Conservation (phyloP, 306 rosid genomes). For the Pterocarpus macrocarpus region DNA sequence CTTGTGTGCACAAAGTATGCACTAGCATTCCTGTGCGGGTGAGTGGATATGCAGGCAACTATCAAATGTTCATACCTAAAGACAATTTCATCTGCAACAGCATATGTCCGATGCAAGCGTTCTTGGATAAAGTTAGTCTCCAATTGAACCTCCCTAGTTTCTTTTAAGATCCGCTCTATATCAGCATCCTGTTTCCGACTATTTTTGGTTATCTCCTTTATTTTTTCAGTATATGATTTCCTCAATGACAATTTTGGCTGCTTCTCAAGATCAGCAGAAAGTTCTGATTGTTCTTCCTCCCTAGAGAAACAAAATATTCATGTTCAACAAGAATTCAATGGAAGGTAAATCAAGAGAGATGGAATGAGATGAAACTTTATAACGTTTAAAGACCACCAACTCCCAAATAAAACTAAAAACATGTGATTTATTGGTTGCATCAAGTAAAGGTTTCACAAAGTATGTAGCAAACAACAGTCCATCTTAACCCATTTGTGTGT, state of each 20-base stretch:
- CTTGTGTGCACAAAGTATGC: slow-evolving; percentile 11
- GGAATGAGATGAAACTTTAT: slow-evolving; percentile 2
- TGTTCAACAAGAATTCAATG: background rate
- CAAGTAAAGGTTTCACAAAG: slow-evolving; percentile 28
- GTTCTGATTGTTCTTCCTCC: slow-evolving; percentile 56
- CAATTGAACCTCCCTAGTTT: slow-evolving; percentile 89
- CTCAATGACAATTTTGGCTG: slow-evolving; percentile 62
- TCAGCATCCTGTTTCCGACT: slow-evolving; percentile 88
- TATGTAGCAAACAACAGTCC: slow-evolving; percentile 23
- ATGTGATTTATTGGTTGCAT: slow-evolving; percentile 8
- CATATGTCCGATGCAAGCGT: slow-evolving; percentile 82
- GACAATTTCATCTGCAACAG: slow-evolving; percentile 82
- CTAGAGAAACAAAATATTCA: slow-evolving; percentile 40
- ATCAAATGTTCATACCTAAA: slow-evolving; percentile 68
- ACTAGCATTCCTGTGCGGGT: background rate
- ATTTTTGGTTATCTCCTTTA: slow-evolving; percentile 86
- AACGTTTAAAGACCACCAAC: background rate
- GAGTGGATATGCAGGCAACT: slow-evolving; percentile 17
- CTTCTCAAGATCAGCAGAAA: slow-evolving; percentile 53
- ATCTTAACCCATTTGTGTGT: slow-evolving; percentile 5
- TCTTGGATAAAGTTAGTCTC: slow-evolving; percentile 91
- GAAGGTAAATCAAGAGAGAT: slow-evolving; percentile 15
- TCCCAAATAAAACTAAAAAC: slow-evolving; percentile 37
- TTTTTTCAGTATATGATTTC: slow-evolving; percentile 75
- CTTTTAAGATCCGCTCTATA: slow-evolving; percentile 77